Evolutionary conservation across 2,329 filamentous ascomycete genomes (phyloP), one percentile per base, ranked within the genome.

Genomic region (Pseudogymnoascus pannorum): DNA sequence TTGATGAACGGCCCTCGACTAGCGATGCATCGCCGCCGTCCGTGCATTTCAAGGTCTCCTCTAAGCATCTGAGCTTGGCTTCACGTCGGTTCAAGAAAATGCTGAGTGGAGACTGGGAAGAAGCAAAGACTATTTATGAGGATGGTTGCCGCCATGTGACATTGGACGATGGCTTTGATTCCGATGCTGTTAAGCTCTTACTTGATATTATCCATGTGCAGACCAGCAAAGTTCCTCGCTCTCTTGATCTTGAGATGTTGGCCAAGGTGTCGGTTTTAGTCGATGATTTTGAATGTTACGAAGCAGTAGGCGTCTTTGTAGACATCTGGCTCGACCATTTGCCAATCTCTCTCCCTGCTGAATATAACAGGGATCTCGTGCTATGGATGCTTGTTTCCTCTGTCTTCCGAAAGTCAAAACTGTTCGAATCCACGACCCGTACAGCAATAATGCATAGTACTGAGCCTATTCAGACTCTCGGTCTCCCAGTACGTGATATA

Each of bases 161-260:
- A 20, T 57, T 66, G 12, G 22, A 58, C 26, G 62, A 62, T 51
- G 65, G 64, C 4, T 29, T 29, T 29, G 59, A 66, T 24, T 59
- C 61, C 35, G 60, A 65, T 29, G 58, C 62, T 31, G 31, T 67
- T 59, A 59, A 60, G 20, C 64, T 68, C 31, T 22, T 68, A 4
- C 11, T 68, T 51, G 54, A 66, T 31, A 66, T 68, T 42, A 60
- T 67, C 29, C 64, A 68, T 62, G 63, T 63, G 16, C 26, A 51
- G 5, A 57, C 51, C 24, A 60, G 61, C 16, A 64, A 64, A 59
- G 63, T 66, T 22, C 65, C 65, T 20, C 66, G 66, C 20, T 16
- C 57, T 9, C 35, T 68, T 16, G 59, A 5, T 68, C 35, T 65
- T 18, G 16, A 61, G 29, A 61, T 58, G 7, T 36, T 66, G 26